phyloP scores from a whole-genome alignment of 2,329 filamentous ascomycete genomes.

The Lecanosticta acicola region DNA sequence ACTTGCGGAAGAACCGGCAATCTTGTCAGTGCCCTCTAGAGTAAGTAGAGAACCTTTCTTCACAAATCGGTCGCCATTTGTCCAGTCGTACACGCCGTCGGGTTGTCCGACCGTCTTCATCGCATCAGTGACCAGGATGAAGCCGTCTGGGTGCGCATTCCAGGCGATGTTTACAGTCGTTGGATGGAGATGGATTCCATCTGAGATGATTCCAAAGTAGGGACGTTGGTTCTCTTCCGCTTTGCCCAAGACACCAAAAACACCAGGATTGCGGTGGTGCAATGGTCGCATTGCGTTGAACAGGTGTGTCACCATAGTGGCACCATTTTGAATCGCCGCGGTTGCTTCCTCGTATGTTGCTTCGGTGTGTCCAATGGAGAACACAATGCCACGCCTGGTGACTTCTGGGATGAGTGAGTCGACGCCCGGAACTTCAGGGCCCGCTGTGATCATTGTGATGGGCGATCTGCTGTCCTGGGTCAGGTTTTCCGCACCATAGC shows the following conservation, averaged over 20 bases:
- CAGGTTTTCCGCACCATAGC: constrained; percentile 70
- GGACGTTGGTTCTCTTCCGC: constrained; percentile 49
- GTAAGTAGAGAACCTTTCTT: constrained; percentile 69
- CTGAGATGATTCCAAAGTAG: constrained; percentile 83
- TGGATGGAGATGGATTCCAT: constrained; percentile 85
- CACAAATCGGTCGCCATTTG: constrained; percentile 61
- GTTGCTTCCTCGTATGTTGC: constrained; percentile 46
- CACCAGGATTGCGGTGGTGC: constrained; percentile 73
- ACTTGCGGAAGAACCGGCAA: constrained; percentile 54
- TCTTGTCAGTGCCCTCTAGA: constrained; percentile 70
- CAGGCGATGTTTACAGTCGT: constrained; percentile 85
- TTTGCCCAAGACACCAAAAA: constrained; percentile 77
- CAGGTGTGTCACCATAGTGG: constrained; percentile 50
- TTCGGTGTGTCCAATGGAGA: constrained; percentile 55
- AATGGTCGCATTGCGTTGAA: constrained; percentile 53
- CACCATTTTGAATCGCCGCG: constrained; percentile 44
- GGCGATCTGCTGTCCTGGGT: constrained; percentile 32
- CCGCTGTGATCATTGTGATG: constrained; percentile 78
- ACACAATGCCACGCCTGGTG: constrained; percentile 60
- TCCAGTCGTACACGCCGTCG: constrained; percentile 82
- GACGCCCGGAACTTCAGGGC: constrained; percentile 67
- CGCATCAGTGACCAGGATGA: constrained; percentile 86
- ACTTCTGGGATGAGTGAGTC: constrained; percentile 62
- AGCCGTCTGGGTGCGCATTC: constrained; percentile 75
- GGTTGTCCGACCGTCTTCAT: constrained; percentile 82